Conservation (phyloP, 176 grass and related monocot genomes). For the Raddia guianensis region DNA sequence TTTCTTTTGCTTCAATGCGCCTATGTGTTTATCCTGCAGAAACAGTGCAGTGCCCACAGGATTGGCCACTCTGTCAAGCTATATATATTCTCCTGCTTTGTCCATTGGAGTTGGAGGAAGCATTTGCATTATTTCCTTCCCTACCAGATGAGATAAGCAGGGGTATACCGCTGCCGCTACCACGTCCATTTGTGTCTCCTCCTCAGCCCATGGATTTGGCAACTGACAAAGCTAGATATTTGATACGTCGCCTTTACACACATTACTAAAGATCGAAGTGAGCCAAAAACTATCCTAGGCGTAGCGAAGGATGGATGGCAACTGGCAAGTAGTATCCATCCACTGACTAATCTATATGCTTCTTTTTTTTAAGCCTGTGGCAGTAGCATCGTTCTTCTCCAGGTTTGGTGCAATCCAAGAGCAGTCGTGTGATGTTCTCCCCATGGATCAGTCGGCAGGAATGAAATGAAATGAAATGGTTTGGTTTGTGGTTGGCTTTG, state of each 20-base stretch:
- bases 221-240: neutral
- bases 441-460: no score
- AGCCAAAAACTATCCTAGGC: neutral
- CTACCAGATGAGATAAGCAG: neutral
- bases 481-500: no score
- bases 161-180: neutral
- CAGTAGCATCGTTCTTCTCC: no score
- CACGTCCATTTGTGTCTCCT: neutral
- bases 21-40: neutral
- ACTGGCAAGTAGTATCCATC: neutral
- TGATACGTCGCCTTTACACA: neutral
- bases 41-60: neutral
- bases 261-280: neutral
- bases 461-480: neutral
- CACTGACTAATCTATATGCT: no score
- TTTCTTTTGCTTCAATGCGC: no score
- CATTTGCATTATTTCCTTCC: neutral
- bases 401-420: no score
- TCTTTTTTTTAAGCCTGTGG: no score
- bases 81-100: neutral
- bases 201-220: constrained; percentile 23
- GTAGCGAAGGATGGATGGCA: neutral
- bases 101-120: neutral
- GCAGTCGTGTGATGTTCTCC: no score
- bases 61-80: constrained; percentile 9